Evolutionary conservation across 257 asterid genomes (phyloP), one percentile per base, ranked within the genome.

Genomic region (Forsythia suspensa): DNA sequence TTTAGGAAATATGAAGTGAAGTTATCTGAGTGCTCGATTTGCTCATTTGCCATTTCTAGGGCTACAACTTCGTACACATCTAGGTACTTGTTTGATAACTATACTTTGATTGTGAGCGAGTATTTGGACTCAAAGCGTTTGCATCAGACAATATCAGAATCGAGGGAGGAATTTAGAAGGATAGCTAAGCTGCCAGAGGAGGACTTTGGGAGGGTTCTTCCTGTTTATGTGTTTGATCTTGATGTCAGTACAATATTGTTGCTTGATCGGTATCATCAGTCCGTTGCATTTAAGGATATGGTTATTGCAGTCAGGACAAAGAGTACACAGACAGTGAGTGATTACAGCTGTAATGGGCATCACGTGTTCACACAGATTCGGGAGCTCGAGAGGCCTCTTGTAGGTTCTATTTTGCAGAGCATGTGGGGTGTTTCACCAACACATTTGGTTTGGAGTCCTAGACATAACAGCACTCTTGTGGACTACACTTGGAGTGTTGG

Each of bases 351-450:
- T 81, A 95, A 95, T 43, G 96, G 97, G 15, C 91, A 91, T 65
- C 96, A 89, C 76, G 97, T 95, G n/a, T 91, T 95, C 81, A 91
- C 96, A 0, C 92, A 88, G 81, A 84, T 93, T 37, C 87, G 97
- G 41, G 94, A 92, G 65, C 94, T 95, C 21, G 97, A 93, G 84
- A 90, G 97, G 70, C 98, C 98, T 1, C 86, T 95, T 39, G 90
- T 95, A 18, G 99, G 99, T 61, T 93, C 98, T 9, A 95, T 95
- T 75, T 79, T 95, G 81, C 99, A 95, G 86, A 95, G 92, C 79
- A 95, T 95, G 99, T 95, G 97, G 96, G 98, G 99, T 0, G 91
- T 93, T 73, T 90, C 99, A 0, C 99, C 96, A 0, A 95, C 98
- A 0, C 98, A 95, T 84, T 71, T 93, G 77, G 87, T 90, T 0